Base-by-base conservation (phyloP, 2,329 filamentous ascomycete species). In the Hortaea werneckii region DNA sequence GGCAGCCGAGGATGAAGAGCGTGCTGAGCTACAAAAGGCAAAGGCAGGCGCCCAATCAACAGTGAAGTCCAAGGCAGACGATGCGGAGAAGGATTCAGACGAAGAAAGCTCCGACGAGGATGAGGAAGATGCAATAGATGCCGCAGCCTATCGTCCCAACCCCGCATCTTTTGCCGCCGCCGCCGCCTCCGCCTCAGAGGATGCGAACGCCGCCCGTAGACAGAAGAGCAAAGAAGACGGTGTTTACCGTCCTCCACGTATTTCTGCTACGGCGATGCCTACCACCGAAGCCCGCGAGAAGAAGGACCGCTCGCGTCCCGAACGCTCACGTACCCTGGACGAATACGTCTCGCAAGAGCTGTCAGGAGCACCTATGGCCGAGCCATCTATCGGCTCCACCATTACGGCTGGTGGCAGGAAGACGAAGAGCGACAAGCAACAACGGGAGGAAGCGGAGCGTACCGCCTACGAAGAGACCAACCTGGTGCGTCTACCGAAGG, bases 371-470 rank as follows among this genome's bases (percentile, higher is more conserved):
- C 92, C 92, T 1, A 67, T 87, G 47, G 86, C 88, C 1, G 79
- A 94, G 63, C 88, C 90, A 45, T 94, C 85, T 55, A 94, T 98
- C 57, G 94, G 92, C 49, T 92, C 85, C 46, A 95, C 86, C 12
- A 94, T 95, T 56, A 54, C 56, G 6, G 74, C 80, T 41, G 82
- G 85, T 42, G 92, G 92, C 30, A 79, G 90, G 52, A 80, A 80
- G 63, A 79, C 80, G 59, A 92, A 89, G 73, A 86, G 85, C 5
- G 78, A 81, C 10, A 74, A 79, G 30, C 84, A 95, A 62, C 78
- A 85, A 46, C 80, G 80, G 51, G 79, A 80, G 37, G 89, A 96
- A 64, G 77, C 77, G 1, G 89, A 95, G 68, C 75, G 85, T 45
- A 77, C 77, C 48, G 79, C 85, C 41, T 98, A 95, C 68, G 92